Base-by-base conservation (phyloP, 31 red algal species). In the Asparagopsis taxiformis region DNA sequence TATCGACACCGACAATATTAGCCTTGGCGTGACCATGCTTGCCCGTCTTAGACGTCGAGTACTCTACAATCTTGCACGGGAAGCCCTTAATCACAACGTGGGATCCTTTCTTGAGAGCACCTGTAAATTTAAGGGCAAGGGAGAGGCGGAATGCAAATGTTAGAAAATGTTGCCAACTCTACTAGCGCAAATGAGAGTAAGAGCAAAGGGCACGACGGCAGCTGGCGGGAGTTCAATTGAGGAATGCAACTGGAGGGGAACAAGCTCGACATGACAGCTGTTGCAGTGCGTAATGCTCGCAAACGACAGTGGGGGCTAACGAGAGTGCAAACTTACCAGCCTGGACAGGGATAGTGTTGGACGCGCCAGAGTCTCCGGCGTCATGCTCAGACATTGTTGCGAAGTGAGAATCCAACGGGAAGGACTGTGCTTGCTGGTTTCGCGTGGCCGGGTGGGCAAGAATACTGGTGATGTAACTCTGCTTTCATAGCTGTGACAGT, bases 11-110 rank as follows among this genome's bases (percentile, higher is more conserved):
- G 30, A 90, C 82, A 49, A 99, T 95, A 72, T 99, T 99, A 13
- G 88, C 92, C 82, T 99, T 99, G 29, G 97, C 97, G 79, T 99
- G 97, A 6, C 97, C 97, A 63, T 99, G 97, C 74, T 99, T 99
- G 29, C 97, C 97, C 35, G 97, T 99, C 81, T 99, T 99, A 3
- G 91, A 95, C 24, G 92, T 96, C 15, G 91, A 95, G 34, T 88
- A 85, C 5, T 96, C 92, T 53, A 95, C 74, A 51, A 94, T 87
- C 71, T 99, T 99, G 83, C 97, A 99, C 30, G 97, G 92, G 56
- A 93, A 93, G 29, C 97, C 97, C 70, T 99, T 99, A 78, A 99
- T 82, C 19, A 99, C 92, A 22, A 99, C 91, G 60, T 92, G 80
- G 34, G 87, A 62, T n/a, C 92, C 92, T 73, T 99, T 99, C 87